Base-by-base conservation (phyloP, 371 early-diverging fungal species). In the Haplosporangium sp. region DNA sequence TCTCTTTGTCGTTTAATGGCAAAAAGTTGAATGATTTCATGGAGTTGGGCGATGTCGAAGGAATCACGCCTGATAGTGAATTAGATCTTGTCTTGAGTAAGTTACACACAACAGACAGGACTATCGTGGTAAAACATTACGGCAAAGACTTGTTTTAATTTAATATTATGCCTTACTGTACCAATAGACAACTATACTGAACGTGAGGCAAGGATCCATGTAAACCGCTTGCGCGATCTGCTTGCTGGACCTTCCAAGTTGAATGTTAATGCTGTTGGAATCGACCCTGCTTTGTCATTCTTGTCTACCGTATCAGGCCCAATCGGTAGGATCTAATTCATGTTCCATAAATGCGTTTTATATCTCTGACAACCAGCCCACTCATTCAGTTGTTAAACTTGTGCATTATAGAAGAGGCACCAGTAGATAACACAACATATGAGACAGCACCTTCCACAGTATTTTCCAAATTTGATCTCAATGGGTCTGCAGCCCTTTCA, bases 121-220 rank as follows among this genome's bases (percentile, higher is more conserved):
- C 50, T 27, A 27, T 27, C 27, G 27, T 27, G 27, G 15, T 50
- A n/a, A 50, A 50, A 6, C 4, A 15, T 15, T n/a, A 50, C n/a
- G 7, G n/a, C 50, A 7, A 50, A 19, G 50, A n/a, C 50, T 50
- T 6, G n/a, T n/a, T 50, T 45, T 42, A 34, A 56, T 17, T 27
- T 35, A 35, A 56, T 10, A 7, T 1, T 37, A 20, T n/a, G 34
- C 4, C 27, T 37, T 20, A 3, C 19, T 7, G 45, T 19, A 34
- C 45, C 50, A 50, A 42, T 47, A 81, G 82, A 81, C 72, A 81
- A 81, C 44, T 98, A 96, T 83, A 95, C 91, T 52, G 97, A 96
- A 69, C 93, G 96, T 61, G 98, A 97, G 77, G 94, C 94, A 4
- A 92, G 96, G 63, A 84, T 96, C 61, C 98, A 98, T 74, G 85